A percentile compares a stretch with the other conserved stretches of the same genome.
These are phyloP conservation scores for Mycena sanguinolenta DNA, from an alignment of 768 basidiomycete species.

Conservation along the genomic window DNA sequence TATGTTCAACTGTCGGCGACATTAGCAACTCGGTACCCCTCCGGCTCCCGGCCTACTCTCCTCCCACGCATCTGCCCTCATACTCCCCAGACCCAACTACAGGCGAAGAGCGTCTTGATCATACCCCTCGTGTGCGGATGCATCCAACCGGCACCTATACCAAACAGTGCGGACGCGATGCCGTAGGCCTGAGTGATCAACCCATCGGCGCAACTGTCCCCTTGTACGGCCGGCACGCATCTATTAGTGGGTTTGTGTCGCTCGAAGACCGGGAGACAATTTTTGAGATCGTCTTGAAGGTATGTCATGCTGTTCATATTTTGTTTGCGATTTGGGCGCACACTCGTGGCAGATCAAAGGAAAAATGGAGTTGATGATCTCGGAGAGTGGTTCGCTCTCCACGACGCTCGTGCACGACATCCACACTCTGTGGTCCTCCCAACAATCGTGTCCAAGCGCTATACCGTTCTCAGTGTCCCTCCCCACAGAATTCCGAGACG, in stretches of 20 bases:
- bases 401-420: constrained; percentile 48
- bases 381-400: constrained; percentile 54
- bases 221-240: constrained; percentile 57
- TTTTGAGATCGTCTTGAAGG: constrained; percentile 60
- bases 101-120: constrained; percentile 68
- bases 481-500: constrained; percentile 60
- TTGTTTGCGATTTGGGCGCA: background rate
- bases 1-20: background rate
- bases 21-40: constrained; percentile 21
- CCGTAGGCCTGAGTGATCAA: constrained; percentile 62
- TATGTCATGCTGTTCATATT: constrained; percentile 33
- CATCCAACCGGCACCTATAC: constrained; percentile 54
- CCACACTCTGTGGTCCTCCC: constrained; percentile 52
- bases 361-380: constrained; percentile 54
- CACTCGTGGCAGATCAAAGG: constrained; percentile 54
- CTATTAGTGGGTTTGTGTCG: constrained; percentile 58
- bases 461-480: constrained; percentile 60
- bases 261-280: constrained; percentile 56
- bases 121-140: constrained; percentile 51
- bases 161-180: constrained; percentile 53
- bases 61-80: constrained; percentile 65
- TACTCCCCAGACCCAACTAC: constrained; percentile 69
- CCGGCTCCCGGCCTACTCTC: constrained; percentile 65
- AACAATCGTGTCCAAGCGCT: constrained; percentile 48
- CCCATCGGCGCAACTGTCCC: constrained; percentile 55